Evolutionary conservation across 1,284 basidiomycete genomes (phyloP).

Genomic region (Volvariella volvacea): DNA sequence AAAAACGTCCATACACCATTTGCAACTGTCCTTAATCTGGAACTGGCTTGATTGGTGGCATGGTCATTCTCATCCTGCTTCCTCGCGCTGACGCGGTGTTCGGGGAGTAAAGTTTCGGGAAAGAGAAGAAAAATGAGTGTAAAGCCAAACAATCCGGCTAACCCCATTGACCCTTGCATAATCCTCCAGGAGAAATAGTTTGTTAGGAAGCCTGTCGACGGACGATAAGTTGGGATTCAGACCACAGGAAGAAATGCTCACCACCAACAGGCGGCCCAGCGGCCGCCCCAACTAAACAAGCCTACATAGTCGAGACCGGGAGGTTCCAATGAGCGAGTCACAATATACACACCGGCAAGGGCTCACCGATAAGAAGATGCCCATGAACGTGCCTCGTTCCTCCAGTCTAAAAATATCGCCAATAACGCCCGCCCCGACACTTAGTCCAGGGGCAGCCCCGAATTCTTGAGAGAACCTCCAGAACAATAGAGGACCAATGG

Average conservation of each 20-base stretch:
- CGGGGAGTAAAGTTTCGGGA: slow-evolving; percentile 59
- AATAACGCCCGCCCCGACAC: slow-evolving; percentile 48
- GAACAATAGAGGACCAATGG: slow-evolving; percentile 39
- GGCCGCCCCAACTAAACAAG: neutral
- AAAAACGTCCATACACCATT: neutral
- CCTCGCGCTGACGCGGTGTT: slow-evolving; percentile 23
- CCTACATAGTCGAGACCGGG: neutral
- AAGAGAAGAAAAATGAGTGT: slow-evolving; percentile 43
- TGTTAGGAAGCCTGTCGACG: slow-evolving; percentile 31
- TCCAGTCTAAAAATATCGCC: slow-evolving; percentile 49
- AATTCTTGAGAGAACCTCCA: slow-evolving; percentile 54
- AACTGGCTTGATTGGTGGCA: neutral
- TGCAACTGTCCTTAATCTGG: no score
- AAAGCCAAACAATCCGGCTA: slow-evolving; percentile 36
- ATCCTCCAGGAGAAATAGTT: slow-evolving; percentile 65
- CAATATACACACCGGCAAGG: neutral
- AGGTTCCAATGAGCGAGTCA: neutral
- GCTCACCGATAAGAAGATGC: slow-evolving; percentile 42
- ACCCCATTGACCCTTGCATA: slow-evolving; percentile 38
- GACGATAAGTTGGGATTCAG: neutral
- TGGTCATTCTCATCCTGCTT: slow-evolving; percentile 10
- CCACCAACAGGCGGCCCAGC: neutral
- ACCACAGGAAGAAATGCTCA: neutral
- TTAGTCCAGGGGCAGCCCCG: slow-evolving; percentile 37
- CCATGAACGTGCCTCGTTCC: slow-evolving; percentile 49